phyloP scores from a whole-genome alignment of 2,329 filamentous ascomycete species.

The Orbilia brochopaga region DNA sequence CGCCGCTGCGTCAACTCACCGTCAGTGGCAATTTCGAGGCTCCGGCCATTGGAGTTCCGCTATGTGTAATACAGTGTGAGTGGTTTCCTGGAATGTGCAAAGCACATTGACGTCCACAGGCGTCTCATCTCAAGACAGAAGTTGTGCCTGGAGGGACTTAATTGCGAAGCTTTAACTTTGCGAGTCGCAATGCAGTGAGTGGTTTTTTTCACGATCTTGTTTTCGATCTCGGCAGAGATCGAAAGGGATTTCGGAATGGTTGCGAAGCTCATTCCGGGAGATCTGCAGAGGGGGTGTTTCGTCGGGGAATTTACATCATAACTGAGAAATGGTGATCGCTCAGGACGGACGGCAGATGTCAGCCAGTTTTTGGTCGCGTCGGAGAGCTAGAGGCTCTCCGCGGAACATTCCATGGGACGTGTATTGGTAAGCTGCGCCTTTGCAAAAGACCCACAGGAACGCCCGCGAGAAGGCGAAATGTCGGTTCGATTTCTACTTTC shows the following conservation, averaged over 20 bases:
- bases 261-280: constrained; percentile 2
- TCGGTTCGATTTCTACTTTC: neutral
- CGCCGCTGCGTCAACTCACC: too few species aligned
- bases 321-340: neutral
- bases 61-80: too few species aligned
- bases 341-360: neutral
- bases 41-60: too few species aligned
- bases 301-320: neutral
- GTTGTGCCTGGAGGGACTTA: too few species aligned
- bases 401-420: neutral
- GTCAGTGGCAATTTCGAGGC: too few species aligned
- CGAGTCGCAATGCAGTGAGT: neutral
- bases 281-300: neutral
- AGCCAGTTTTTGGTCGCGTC: neutral
- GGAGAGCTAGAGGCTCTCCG: neutral
- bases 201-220: neutral
- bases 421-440: neutral
- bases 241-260: neutral
- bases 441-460: neutral
- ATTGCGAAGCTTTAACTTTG: too few species aligned
- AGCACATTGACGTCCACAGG: too few species aligned
- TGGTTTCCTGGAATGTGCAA: too few species aligned
- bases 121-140: too few species aligned
- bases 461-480: neutral
- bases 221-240: neutral